Conservation (phyloP, 129 eudicot species). For the Flaveria sonorensis region DNA sequence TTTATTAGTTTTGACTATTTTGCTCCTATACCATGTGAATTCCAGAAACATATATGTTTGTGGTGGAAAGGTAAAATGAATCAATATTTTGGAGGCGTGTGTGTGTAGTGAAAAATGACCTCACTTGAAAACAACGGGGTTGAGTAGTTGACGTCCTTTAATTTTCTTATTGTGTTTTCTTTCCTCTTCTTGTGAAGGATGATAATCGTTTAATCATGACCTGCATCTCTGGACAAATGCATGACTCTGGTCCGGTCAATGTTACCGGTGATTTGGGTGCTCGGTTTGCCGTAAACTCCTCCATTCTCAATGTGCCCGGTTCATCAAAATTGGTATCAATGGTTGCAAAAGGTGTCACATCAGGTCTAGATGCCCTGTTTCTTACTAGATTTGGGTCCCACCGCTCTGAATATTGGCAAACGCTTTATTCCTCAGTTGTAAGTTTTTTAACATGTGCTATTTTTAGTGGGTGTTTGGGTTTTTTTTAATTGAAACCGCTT, state of each 20-base stretch:
- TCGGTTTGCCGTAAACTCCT: slow-evolving; percentile 62
- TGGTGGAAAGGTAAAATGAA: neutral
- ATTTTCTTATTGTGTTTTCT: slow-evolving; percentile 16
- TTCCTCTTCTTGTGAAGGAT: slow-evolving; percentile 52
- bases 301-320: slow-evolving; percentile 69
- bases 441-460: slow-evolving; percentile 28
- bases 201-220: slow-evolving; percentile 72
- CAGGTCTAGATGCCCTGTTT: slow-evolving; percentile 82
- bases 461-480: neutral
- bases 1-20: neutral
- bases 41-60: neutral
- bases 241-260: slow-evolving; percentile 84
- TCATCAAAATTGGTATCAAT: slow-evolving; percentile 60
- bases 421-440: slow-evolving; percentile 82
- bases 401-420: slow-evolving; percentile 75
- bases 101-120: neutral
- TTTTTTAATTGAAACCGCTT: neutral
- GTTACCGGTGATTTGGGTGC: slow-evolving; percentile 83
- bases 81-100: neutral
- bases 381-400: slow-evolving; percentile 81
- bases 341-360: slow-evolving; percentile 67
- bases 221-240: slow-evolving; percentile 87
- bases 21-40: neutral
- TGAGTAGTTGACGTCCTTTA: neutral
- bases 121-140: neutral